These are phyloP conservation scores for Singerocomus rubriflavus DNA, from an alignment of 1,284 basidiomycete genomes.

Conservation along the genomic window DNA sequence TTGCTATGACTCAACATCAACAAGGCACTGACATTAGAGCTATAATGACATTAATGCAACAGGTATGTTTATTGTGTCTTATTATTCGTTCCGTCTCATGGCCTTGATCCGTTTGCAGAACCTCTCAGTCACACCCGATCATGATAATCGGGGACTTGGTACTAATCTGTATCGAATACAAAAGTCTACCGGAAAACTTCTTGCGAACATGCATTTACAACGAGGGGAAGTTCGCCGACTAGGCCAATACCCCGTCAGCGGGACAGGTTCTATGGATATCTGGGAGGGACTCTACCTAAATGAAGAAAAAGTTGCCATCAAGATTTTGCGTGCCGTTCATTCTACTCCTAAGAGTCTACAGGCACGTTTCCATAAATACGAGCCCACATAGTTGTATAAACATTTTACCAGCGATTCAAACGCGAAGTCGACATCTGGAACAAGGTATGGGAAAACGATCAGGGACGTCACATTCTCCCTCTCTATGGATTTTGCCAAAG, in stretches of 20 bases:
- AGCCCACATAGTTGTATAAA: slow-evolving; percentile 1
- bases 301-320: slow-evolving; percentile 53
- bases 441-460: slow-evolving; percentile 49
- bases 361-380: slow-evolving; percentile 27
- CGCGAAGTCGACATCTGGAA: slow-evolving; percentile 55
- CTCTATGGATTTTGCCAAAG: slow-evolving; percentile 53
- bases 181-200: slow-evolving; percentile 39
- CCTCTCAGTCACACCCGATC: slow-evolving; percentile 31
- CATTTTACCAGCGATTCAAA: slow-evolving; percentile 42
- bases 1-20: slow-evolving; percentile 31
- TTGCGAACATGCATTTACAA: slow-evolving; percentile 47
- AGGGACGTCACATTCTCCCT: slow-evolving; percentile 49
- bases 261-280: slow-evolving; percentile 49
- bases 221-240: slow-evolving; percentile 50
- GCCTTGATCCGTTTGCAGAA: slow-evolving; percentile 17
- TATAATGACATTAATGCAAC: slow-evolving; percentile 47
- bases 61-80: slow-evolving; percentile 26
- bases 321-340: slow-evolving; percentile 49
- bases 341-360: slow-evolving; percentile 42
- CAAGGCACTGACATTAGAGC: slow-evolving; percentile 34
- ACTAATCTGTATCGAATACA: slow-evolving; percentile 50
- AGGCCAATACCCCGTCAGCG: slow-evolving; percentile 46
- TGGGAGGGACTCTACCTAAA: slow-evolving; percentile 53
- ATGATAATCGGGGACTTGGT: slow-evolving; percentile 41
- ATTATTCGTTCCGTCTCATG: not conserved